Percentiles rank a stretch among this genome's conserved stretches.
Evolutionary conservation across 2,329 filamentous ascomycete species (phyloP).

Genomic region (Arthrinium puccinioides): DNA sequence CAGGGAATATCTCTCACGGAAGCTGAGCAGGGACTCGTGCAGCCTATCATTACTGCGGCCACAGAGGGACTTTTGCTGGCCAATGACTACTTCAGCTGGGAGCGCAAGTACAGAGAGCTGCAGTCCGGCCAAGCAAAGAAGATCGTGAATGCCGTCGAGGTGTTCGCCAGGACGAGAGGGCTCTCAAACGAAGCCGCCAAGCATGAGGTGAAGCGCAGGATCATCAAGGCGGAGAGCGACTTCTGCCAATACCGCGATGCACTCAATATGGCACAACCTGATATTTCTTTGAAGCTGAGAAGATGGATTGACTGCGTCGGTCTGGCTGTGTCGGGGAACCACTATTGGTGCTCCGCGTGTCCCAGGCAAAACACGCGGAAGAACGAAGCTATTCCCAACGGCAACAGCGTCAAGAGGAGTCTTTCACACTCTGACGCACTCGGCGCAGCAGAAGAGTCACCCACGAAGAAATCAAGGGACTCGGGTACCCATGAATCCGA

Average conservation of each 20-base stretch:
- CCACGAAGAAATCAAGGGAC: not conserved
- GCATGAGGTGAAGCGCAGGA: not conserved
- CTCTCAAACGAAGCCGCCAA: not conserved
- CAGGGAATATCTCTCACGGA: not conserved
- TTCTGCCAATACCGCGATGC: not conserved
- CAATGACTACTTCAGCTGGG: constrained; percentile 1
- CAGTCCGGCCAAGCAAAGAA: not conserved
- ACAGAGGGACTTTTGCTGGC: not conserved
- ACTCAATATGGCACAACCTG: not conserved
- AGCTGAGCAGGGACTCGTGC: not conserved
- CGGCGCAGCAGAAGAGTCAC: no score
- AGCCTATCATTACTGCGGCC: not conserved
- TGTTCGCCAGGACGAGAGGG: not conserved
- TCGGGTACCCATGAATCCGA: not conserved
- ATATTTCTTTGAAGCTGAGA: not conserved
- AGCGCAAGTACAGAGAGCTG: not conserved
- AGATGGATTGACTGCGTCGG: not conserved
- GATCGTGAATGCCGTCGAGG: not conserved
- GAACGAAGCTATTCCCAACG: not conserved
- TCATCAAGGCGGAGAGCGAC: not conserved
- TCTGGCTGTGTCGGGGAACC: not conserved
- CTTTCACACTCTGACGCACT: no score
- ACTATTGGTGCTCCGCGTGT: not conserved
- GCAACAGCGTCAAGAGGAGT: not conserved
- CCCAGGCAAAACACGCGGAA: not conserved